A percentile compares a stretch with the other conserved stretches of the same genome.
Conservation (phyloP, 148 eudicot genomes). For the Gaultheria prostrata region DNA sequence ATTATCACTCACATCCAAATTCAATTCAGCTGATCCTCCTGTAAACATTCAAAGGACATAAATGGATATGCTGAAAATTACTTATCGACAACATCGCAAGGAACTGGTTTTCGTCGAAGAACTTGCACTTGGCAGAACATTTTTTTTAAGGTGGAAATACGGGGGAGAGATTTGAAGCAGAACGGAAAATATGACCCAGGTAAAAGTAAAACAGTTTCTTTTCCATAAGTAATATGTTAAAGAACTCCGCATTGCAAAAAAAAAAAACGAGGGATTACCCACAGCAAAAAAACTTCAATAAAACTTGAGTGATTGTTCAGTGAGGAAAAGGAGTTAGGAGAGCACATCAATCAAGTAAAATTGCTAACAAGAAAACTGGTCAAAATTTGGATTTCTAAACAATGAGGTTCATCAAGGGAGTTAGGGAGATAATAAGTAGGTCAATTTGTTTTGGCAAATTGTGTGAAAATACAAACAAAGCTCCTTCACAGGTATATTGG, state of each 20-base stretch:
- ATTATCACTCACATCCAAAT: slow-evolving; percentile 25
- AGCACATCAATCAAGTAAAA: background rate
- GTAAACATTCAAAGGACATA: background rate
- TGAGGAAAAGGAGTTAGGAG: background rate
- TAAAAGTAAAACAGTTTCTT: background rate
- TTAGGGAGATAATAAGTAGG: background rate
- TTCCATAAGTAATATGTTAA: background rate
- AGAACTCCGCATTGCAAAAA: background rate
- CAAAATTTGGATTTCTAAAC: background rate
- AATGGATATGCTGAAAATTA: background rate
- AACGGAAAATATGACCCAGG: background rate
- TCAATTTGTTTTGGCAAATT: background rate
- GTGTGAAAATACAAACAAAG: background rate
- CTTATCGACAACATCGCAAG: background rate
- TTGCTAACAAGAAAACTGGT: background rate
- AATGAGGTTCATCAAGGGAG: background rate
- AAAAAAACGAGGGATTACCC: background rate
- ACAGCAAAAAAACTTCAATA: background rate
- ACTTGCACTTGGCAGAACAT: background rate
- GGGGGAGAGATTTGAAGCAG: background rate
- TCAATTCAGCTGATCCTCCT: slow-evolving; percentile 24
- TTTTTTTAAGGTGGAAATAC: background rate
- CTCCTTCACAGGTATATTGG: background rate
- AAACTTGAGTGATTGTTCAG: background rate
- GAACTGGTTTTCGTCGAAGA: background rate